These are phyloP conservation scores for Colletotrichum plurivorum DNA, from an alignment of 2,329 filamentous ascomycete genomes.

Conservation along the genomic window DNA sequence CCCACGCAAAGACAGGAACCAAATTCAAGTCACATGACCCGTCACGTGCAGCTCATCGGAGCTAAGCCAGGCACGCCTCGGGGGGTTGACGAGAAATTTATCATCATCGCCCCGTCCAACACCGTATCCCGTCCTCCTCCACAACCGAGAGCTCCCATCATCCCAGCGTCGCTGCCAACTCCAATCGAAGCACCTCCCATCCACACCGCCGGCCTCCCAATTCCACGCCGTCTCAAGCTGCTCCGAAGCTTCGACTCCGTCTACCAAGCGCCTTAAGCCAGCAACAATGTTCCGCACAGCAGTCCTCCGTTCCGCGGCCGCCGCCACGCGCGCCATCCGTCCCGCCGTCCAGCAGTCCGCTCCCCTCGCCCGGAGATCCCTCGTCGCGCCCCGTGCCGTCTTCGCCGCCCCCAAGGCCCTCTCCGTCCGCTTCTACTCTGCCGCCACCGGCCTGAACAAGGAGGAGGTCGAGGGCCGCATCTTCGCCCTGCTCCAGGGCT, in stretches of 20 bases:
- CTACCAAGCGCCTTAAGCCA: constrained; percentile 3
- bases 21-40: constrained; percentile 10
- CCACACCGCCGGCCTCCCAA: constrained; percentile 15
- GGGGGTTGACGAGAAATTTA: constrained; percentile 43
- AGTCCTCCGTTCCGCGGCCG: constrained; percentile 82
- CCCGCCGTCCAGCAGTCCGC: constrained; percentile 71
- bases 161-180: constrained; percentile 18
- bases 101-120: constrained; percentile 35
- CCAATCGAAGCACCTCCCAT: constrained; percentile 25
- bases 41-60: constrained; percentile 32
- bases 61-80: constrained; percentile 36
- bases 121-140: constrained; percentile 27
- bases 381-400: constrained; percentile 71
- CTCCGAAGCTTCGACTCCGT: constrained; percentile 7
- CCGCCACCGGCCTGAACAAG: constrained; percentile 82
- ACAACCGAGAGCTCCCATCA: constrained; percentile 32
- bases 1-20: neutral
- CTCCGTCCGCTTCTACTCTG: constrained; percentile 85
- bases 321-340: constrained; percentile 63
- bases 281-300: constrained; percentile 90
- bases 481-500: constrained; percentile 92
- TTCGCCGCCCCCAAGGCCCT: constrained; percentile 74
- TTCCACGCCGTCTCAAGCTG: constrained; percentile 10
- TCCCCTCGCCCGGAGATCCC: constrained; percentile 61
- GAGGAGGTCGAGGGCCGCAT: constrained; percentile 92